Evolutionary conservation across 1,284 basidiomycete genomes (phyloP), one percentile per base, ranked within the genome.

Genomic region (Anthracocystis setariae): DNA sequence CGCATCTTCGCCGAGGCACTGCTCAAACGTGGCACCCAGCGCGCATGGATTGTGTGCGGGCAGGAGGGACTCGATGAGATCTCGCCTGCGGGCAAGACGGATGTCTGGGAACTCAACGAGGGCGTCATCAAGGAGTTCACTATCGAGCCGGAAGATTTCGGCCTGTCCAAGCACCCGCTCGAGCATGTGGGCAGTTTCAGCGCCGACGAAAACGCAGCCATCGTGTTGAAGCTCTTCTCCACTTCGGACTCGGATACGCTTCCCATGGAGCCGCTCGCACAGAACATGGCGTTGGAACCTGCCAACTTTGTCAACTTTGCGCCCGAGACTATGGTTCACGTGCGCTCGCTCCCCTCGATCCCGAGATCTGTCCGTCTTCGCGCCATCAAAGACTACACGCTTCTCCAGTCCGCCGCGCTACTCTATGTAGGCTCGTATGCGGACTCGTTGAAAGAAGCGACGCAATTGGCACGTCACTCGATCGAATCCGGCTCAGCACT

Each of bases 51-150:
- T 35, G 95, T 98, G 0, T 98, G 94, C 77, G 95, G 95, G 1
- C 88, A 88, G 46, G 96, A 98, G 83, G 89, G 89, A 1, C 86
- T 98, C 42, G 95, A 98, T 83, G 95, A 98, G 86, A 93, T 98
- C 80, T 92, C 91, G 79, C 79, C 93, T 90, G 5, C 76, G 8
- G 95, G 95, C 0, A 88, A 90, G n/a, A 95, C 94, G 10, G 88
- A 89, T 84, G 90, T 80, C 8, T 82, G 81, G 81, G 77, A 82
- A 46, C 52, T 82, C 15, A 46, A 60, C 8, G 23, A 68, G 3
- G 73, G 71, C 23, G 20, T 52, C n/a, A 77, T 82, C 24, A 44
- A 15, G 12, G 76, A 82, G 43, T 72, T 71, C 18, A 56, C 63
- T 23, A 58, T 82, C 18, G 43, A 62, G 10, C 81, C 81, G 4